Evolutionary conservation across 345 rosid species (phyloP).

Genomic region (Eucalyptus cloeziana): DNA sequence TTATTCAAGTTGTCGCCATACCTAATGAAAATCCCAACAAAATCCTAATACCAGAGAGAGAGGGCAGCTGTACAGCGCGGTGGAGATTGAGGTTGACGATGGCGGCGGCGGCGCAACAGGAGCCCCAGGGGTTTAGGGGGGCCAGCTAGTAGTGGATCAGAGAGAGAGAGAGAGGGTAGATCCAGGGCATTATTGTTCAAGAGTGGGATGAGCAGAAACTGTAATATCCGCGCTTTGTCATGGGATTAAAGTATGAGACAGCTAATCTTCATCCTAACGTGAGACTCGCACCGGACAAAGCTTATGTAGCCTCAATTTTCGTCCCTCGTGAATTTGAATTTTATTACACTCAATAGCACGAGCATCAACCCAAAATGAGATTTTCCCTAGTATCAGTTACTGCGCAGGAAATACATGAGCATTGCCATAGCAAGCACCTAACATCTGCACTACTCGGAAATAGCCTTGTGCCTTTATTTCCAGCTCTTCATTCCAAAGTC

Average conservation of each 20-base stretch:
- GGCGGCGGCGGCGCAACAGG: not conserved
- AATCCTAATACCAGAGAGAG: not conserved
- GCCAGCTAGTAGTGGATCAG: not conserved
- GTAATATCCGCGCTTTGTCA: not conserved
- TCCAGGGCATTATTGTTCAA: not conserved
- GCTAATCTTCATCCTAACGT: not conserved
- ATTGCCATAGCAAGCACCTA: not conserved
- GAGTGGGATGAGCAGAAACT: not conserved
- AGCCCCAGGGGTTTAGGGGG: not conserved
- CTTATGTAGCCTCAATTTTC: not conserved
- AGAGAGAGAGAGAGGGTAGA: not conserved
- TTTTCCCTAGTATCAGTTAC: not conserved
- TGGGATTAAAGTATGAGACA: not conserved
- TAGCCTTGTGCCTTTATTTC: not conserved
- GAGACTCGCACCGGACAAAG: not conserved
- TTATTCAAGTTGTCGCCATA: not conserved
- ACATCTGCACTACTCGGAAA: not conserved
- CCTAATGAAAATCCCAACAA: not conserved
- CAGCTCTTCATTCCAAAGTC: not conserved
- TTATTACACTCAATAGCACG: not conserved
- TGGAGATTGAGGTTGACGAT: not conserved
- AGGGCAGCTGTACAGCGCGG: not conserved
- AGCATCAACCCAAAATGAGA: not conserved
- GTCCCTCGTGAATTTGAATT: not conserved
- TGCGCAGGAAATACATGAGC: not conserved